Percentiles rank a stretch among this genome's conserved stretches.
phyloP scores from a whole-genome alignment of 2,329 filamentous ascomycete genomes.

The Phyllosticta citribraziliensis region DNA sequence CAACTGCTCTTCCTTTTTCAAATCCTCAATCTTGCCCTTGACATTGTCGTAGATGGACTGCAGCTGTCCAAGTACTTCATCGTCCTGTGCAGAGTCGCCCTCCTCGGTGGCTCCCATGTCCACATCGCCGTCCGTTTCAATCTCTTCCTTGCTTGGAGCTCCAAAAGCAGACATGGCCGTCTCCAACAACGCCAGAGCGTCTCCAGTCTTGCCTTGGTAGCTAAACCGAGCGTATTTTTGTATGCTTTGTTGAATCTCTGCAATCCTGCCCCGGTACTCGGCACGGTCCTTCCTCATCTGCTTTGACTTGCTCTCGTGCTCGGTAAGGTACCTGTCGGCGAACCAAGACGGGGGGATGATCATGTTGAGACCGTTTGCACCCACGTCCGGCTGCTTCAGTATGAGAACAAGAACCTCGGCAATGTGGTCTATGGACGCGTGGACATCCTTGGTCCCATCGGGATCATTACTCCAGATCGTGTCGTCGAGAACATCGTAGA shows the following conservation, averaged over 20 bases:
- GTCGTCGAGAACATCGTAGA: conserved; percentile 46
- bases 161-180: conserved; percentile 26
- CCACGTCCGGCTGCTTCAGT: conserved; percentile 22
- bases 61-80: conserved; percentile 18
- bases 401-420: conserved; percentile 47
- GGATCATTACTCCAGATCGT: conserved; percentile 38
- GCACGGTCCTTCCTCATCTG: conserved; percentile 6
- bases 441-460: conserved; percentile 22
- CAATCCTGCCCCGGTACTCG: conserved; percentile 35
- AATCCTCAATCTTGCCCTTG: conserved; percentile 17
- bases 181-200: conserved; percentile 30
- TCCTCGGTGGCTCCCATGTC: conserved; percentile 27
- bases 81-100: conserved; percentile 12
- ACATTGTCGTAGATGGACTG: conserved; percentile 22
- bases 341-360: conserved; percentile 46
- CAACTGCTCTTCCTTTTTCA: conserved; percentile 1
- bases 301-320: conserved; percentile 1
- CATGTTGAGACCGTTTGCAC: conserved; percentile 32
- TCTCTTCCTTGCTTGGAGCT: not conserved
- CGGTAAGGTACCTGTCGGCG: conserved; percentile 47
- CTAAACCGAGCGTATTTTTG: conserved; percentile 1
- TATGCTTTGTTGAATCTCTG: conserved; percentile 20
- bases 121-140: not conserved
- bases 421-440: conserved; percentile 21
- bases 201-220: conserved; percentile 20